Evolutionary conservation across 495 filamentous ascomycete genomes (phyloP).

Genomic region (Neurospora sp.): DNA sequence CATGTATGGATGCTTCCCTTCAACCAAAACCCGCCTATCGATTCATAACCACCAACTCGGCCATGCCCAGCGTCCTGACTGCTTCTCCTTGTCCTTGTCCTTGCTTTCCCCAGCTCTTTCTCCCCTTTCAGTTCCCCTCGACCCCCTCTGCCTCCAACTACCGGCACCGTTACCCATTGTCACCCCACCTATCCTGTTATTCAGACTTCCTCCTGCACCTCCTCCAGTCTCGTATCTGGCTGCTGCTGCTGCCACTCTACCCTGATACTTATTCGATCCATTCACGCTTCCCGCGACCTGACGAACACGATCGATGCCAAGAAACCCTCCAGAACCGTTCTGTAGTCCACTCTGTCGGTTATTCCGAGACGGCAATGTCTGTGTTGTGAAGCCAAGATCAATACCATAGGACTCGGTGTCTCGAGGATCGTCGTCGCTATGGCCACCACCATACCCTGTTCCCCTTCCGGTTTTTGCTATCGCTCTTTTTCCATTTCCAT

Average conservation of each 20-base stretch:
- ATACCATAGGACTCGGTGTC: not conserved
- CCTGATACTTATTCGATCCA: not conserved
- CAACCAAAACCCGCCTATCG: not conserved
- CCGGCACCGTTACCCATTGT: not conserved
- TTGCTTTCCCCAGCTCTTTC: not conserved
- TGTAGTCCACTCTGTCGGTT: not conserved
- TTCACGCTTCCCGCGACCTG: not conserved
- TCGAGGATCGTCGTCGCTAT: not conserved
- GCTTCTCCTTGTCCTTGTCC: not conserved
- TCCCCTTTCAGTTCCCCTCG: not conserved
- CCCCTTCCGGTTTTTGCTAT: not conserved
- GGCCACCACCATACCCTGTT: not conserved
- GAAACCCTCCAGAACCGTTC: not conserved
- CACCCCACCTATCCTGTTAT: not conserved
- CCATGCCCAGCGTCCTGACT: not conserved
- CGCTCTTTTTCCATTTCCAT: not conserved
- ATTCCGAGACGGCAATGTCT: not conserved
- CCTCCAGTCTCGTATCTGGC: not conserved
- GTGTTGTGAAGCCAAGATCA: not conserved
- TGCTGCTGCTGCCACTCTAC: not conserved
- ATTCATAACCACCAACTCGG: not conserved
- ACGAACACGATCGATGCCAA: not conserved
- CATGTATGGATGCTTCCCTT: not conserved
- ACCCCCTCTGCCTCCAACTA: not conserved
- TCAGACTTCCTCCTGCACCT: not conserved